These are phyloP conservation scores for Pharnaceum exiguum DNA, from an alignment of 148 eudicot species.

Conservation along the genomic window DNA sequence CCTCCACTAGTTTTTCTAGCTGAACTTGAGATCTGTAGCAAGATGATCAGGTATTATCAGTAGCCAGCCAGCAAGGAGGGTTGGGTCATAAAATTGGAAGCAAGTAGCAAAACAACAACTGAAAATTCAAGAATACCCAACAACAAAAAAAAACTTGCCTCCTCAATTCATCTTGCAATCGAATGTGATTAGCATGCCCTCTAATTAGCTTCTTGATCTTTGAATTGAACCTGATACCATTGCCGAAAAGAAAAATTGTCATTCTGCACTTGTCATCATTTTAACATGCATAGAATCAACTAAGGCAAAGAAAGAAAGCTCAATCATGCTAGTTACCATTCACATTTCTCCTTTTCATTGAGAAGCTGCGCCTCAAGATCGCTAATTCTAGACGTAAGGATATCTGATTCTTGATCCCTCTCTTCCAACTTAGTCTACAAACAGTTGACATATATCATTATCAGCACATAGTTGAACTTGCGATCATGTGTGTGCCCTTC, in stretches of 20 bases:
- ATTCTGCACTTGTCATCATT: background rate
- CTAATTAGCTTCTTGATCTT: slow-evolving; percentile 59
- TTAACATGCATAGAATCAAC: background rate
- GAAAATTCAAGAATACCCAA: background rate
- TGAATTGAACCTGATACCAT: slow-evolving; percentile 46
- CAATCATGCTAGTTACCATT: slow-evolving; percentile 42
- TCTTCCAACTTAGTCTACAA: slow-evolving; percentile 59
- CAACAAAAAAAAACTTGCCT: slow-evolving; percentile 36
- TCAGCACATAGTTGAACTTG: background rate
- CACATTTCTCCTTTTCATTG: slow-evolving; percentile 64
- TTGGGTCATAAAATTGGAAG: background rate
- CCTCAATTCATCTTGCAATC: slow-evolving; percentile 72
- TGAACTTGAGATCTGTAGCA: slow-evolving; percentile 67
- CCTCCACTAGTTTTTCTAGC: slow-evolving; percentile 70
- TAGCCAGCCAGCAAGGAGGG: background rate
- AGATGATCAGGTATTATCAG: background rate
- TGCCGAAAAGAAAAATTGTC: background rate
- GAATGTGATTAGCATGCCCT: slow-evolving; percentile 51
- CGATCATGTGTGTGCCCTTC: too few relatives aligned
- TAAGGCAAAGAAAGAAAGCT: background rate
- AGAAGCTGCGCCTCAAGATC: slow-evolving; percentile 72
- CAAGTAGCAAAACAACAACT: background rate
- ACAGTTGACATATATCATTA: slow-evolving; percentile 7
- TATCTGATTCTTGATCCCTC: slow-evolving; percentile 63
- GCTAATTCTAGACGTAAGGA: slow-evolving; percentile 48